Conservation (phyloP, 2,329 filamentous ascomycete genomes). For the Phialocephala sp. region DNA sequence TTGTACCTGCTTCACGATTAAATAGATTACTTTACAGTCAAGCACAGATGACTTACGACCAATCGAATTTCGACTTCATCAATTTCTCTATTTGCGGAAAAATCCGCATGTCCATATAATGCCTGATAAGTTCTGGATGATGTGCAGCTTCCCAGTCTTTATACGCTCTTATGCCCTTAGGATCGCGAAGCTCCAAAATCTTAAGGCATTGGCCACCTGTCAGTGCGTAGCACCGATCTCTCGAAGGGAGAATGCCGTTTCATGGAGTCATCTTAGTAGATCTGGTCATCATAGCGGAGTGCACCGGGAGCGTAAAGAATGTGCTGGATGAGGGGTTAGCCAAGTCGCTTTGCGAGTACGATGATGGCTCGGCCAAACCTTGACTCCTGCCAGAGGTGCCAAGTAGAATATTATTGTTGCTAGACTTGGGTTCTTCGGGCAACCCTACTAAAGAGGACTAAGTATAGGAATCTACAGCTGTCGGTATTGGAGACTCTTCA, state of each 20-base stretch:
- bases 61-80: slow-evolving; percentile 36
- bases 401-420: too few relatives aligned
- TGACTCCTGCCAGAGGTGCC: too few relatives aligned
- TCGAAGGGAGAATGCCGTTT: slow-evolving; percentile 29
- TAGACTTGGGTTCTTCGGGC: too few relatives aligned
- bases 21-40: too few relatives aligned
- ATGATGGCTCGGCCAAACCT: too few relatives aligned
- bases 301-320: too few relatives aligned
- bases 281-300: too few relatives aligned
- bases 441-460: too few relatives aligned
- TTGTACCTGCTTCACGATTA: slow-evolving; percentile 33
- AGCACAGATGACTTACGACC: slow-evolving; percentile 30
- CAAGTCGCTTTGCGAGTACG: too few relatives aligned
- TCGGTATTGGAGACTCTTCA: too few relatives aligned
- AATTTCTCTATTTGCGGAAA: slow-evolving; percentile 35
- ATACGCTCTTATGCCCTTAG: slow-evolving; percentile 29
- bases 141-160: slow-evolving; percentile 34
- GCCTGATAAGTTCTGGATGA: slow-evolving; percentile 35
- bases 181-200: slow-evolving; percentile 34
- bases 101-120: slow-evolving; percentile 38
- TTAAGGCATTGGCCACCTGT: slow-evolving; percentile 35
- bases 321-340: too few relatives aligned
- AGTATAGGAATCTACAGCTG: too few relatives aligned
- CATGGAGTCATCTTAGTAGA: slow-evolving; percentile 10
- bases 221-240: slow-evolving; percentile 35